Base-by-base conservation (phyloP, 2,329 filamentous ascomycete species). In the Aquanectria penicillioides region DNA sequence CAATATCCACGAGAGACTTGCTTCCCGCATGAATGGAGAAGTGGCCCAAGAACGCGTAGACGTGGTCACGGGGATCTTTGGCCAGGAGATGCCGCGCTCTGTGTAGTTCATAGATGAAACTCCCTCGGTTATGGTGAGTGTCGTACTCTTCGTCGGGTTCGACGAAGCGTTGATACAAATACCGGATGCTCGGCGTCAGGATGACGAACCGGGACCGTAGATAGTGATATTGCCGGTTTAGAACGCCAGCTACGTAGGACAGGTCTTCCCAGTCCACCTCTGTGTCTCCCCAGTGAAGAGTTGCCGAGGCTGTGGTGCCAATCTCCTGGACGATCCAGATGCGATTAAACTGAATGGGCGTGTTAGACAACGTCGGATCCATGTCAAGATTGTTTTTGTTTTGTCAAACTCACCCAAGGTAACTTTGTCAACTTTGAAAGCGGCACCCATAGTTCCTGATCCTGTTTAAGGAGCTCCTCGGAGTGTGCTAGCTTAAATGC, bases 261-360 rank as follows among this genome's bases (percentile, higher is more conserved):
- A 75, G 66, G 13, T 57, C 58, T 13, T 73, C 66, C 75, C 74
- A 77, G 48, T 74, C 69, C 6, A 77, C 61, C 22, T 72, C 62
- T 2, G 64, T 62, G 3, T 72, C 59, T 12, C 74, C 75, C 74
- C 74, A 77, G 62, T 71, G 73, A 1, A 77, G 69, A 2, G 70
- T 74, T 1, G 74, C 73, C 0, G 74, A 64, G 2, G 74, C 65
- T 3, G 41, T 29, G 2, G 74, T 77, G 34, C 74, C 74, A 20
- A 77, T 76, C 18, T 77, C 74, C 29, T 77, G 74, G 18, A 74
- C 73, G 25, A 77, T 75, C 74, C 74, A 77, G 33, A 75, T 69
- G 10, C 74, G 70, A 23, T 71, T 68, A 29, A 77, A 77, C 75
- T 76, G 25, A 20, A 40, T 74, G 26, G 17, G 43, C 5, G 17